Conservation (phyloP, 495 filamentous ascomycete genomes). For the Xylaria scruposa region DNA sequence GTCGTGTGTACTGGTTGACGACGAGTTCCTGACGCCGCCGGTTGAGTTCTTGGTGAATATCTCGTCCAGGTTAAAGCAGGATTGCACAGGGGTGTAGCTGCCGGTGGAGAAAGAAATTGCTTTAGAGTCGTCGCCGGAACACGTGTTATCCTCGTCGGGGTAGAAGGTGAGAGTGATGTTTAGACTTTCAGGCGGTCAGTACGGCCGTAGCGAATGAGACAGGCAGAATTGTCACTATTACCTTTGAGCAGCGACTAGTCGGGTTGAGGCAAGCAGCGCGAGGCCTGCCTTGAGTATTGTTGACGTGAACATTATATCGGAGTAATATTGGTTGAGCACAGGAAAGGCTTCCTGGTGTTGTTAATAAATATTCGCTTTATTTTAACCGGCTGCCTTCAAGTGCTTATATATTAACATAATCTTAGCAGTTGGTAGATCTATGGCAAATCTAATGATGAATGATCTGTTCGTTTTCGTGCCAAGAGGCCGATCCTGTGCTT, state of each 20-base stretch:
- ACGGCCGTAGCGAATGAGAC: not conserved
- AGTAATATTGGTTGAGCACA: slow-evolving; percentile 2
- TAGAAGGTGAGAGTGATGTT: slow-evolving; percentile 14
- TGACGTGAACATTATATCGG: slow-evolving; percentile 12
- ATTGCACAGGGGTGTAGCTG: not conserved
- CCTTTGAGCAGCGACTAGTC: slow-evolving; percentile 15
- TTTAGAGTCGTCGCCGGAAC: not conserved
- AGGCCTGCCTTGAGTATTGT: slow-evolving; percentile 8
- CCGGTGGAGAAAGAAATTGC: slow-evolving; percentile 12
- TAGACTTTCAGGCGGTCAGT: slow-evolving; percentile 10
- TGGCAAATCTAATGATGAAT: not conserved
- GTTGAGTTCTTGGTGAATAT: slow-evolving; percentile 6
- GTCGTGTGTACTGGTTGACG: not conserved
- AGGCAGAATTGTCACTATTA: not conserved
- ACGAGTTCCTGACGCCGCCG: slow-evolving; percentile 4
- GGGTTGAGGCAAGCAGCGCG: slow-evolving; percentile 8
- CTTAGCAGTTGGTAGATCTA: not conserved
- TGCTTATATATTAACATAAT: slow-evolving; percentile 3
- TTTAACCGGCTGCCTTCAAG: slow-evolving; percentile 1
- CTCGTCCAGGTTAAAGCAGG: slow-evolving; percentile 2
- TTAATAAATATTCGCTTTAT: not conserved
- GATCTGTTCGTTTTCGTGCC: not conserved
- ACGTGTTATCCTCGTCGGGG: slow-evolving; percentile 7
- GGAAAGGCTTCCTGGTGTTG: not conserved
- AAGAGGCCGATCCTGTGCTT: too few species aligned